Conservation (phyloP, 169 alveolate genomes). For the Eimeria tenella region DNA sequence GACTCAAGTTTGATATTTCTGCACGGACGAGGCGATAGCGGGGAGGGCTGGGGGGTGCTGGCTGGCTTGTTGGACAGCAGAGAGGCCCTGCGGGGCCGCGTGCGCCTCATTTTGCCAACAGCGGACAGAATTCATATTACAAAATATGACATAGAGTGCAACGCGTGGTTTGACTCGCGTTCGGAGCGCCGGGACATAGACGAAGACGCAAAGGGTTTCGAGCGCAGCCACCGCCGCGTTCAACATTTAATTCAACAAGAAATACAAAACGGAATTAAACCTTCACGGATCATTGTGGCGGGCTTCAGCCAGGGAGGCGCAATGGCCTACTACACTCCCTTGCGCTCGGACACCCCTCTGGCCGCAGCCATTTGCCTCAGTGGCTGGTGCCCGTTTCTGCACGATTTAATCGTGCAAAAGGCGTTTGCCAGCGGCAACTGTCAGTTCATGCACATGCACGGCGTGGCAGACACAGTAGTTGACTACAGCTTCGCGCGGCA, state of each 20-base stretch:
- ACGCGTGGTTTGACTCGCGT: conserved; percentile 63
- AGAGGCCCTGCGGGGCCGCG: neutral
- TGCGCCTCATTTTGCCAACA: conserved; percentile 66
- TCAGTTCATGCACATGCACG: neutral
- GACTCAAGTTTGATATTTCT: conserved; percentile 32
- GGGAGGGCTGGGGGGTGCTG: conserved; percentile 63
- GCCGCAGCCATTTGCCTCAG: conserved; percentile 46
- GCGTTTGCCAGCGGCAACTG: neutral
- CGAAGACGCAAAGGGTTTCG: conserved; percentile 63
- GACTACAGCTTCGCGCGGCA: neutral
- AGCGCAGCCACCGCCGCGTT: neutral
- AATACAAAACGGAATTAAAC: conserved; percentile 10
- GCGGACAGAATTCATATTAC: conserved; percentile 32
- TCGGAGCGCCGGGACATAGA: neutral
- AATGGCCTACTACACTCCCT: conserved; percentile 31
- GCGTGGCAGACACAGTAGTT: neutral
- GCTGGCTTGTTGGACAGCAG: neutral
- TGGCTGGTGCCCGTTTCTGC: conserved; percentile 68
- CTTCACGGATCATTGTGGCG: conserved; percentile 35
- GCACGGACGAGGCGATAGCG: conserved; percentile 75
- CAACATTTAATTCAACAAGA: conserved; percentile 48
- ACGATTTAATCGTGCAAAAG: neutral
- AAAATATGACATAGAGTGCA: neutral
- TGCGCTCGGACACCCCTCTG: neutral
- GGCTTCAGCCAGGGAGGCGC: conserved; percentile 80